phyloP scores from a whole-genome alignment of 768 basidiomycete species.

The Boletus coccyginus region DNA sequence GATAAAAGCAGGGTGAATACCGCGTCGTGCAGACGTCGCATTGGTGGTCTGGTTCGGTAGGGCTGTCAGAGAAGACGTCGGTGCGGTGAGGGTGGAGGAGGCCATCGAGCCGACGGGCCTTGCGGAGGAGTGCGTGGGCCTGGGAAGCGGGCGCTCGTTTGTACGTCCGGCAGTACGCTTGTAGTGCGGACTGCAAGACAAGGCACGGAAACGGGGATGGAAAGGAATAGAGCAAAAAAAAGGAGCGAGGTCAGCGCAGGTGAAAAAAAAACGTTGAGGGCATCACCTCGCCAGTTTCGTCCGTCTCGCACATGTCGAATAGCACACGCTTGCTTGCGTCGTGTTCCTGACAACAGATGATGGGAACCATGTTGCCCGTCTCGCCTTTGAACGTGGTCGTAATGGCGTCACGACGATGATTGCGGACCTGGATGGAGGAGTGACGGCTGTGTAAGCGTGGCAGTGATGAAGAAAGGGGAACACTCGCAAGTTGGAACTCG shows the following conservation, averaged over 20 bases:
- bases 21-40: conserved; percentile 65
- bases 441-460: background rate
- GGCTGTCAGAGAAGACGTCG: conserved; percentile 26
- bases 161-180: conserved; percentile 82
- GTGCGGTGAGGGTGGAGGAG: conserved; percentile 49
- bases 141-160: conserved; percentile 73
- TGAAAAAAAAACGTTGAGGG: background rate
- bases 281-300: conserved; percentile 76
- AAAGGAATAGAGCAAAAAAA: background rate
- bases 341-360: conserved; percentile 79
- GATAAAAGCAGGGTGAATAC: conserved; percentile 77
- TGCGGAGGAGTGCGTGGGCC: conserved; percentile 84
- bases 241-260: conserved; percentile 8
- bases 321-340: conserved; percentile 61
- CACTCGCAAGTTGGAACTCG: conserved; percentile 78
- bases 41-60: conserved; percentile 29
- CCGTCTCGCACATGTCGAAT: conserved; percentile 82
- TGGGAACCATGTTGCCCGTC: conserved; percentile 73
- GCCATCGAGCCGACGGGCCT: conserved; percentile 80
- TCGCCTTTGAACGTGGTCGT: conserved; percentile 75
- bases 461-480: background rate
- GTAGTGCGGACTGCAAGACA: conserved; percentile 71
- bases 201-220: no score
- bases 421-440: conserved; percentile 58
- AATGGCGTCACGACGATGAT: conserved; percentile 64